Conservation (phyloP, 805 yeast genomes). For the Candida germanica region DNA sequence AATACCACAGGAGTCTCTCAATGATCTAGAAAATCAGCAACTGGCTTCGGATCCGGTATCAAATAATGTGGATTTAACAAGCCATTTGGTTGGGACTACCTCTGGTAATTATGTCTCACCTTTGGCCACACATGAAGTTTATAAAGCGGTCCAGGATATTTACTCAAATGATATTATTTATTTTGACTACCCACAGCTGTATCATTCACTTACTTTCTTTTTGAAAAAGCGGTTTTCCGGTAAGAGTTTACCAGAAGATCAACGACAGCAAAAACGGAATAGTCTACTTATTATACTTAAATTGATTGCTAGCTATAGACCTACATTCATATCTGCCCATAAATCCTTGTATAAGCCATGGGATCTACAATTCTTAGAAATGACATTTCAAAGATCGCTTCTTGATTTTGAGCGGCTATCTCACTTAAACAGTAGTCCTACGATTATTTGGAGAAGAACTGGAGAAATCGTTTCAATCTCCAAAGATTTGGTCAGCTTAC, state of each 20-base stretch:
- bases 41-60: neutral
- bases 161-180: constrained; percentile 46
- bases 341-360: constrained; percentile 63
- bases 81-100: constrained; percentile 2
- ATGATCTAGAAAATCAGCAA: constrained; percentile 1
- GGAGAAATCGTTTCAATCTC: constrained; percentile 82
- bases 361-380: constrained; percentile 55
- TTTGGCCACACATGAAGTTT: constrained; percentile 52
- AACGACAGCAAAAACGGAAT: constrained; percentile 27
- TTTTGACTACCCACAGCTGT: constrained; percentile 61
- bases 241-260: constrained; percentile 31
- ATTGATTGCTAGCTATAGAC: constrained; percentile 64
- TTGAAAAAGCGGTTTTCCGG: constrained; percentile 57
- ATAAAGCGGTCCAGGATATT: constrained; percentile 50
- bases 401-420: constrained; percentile 44
- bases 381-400: constrained; percentile 43
- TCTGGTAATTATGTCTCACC: constrained; percentile 48
- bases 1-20: constrained; percentile 14
- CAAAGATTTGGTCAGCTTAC: constrained; percentile 66
- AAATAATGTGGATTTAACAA: constrained; percentile 6
- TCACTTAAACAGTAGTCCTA: constrained; percentile 66
- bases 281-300: constrained; percentile 45
- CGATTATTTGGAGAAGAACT: constrained; percentile 81
- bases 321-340: constrained; percentile 75
- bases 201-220: constrained; percentile 57